These are phyloP conservation scores for Tuctoria greenei DNA, from an alignment of 176 grass and related monocot genomes.

Conservation along the genomic window DNA sequence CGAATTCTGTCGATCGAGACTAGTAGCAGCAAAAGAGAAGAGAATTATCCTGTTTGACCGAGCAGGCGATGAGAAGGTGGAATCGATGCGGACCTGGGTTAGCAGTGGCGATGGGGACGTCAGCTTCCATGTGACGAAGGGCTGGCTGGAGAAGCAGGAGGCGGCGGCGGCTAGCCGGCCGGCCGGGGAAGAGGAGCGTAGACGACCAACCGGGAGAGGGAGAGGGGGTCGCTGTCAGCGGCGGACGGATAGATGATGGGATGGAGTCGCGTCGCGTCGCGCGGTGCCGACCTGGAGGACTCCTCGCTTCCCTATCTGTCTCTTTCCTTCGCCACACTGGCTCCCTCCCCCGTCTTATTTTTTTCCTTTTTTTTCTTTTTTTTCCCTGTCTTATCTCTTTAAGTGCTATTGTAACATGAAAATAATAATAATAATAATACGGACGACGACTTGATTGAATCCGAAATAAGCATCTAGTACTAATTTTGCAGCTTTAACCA, in stretches of 20 bases:
- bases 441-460: too few relatives aligned
- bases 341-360: too few relatives aligned
- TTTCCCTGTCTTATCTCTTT: too few relatives aligned
- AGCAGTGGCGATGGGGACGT: slow-evolving; percentile 47
- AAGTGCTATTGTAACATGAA: too few relatives aligned
- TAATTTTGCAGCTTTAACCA: too few relatives aligned
- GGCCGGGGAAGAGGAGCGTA: background rate
- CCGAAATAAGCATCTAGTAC: too few relatives aligned
- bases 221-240: background rate
- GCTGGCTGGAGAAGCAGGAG: background rate
- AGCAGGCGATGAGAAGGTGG: background rate
- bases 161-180: background rate
- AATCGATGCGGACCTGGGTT: slow-evolving; percentile 15
- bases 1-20: too few relatives aligned
- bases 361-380: too few relatives aligned
- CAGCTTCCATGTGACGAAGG: background rate
- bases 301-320: background rate
- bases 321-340: too few relatives aligned
- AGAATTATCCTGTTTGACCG: slow-evolving; percentile 15
- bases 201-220: too few relatives aligned
- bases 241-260: background rate
- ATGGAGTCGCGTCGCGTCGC: background rate
- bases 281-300: background rate
- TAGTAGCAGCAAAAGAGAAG: too few relatives aligned
- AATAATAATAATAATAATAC: too few relatives aligned